These are phyloP conservation scores for Aquilaria agallochum DNA, from an alignment of 441 rosid species.

Conservation along the genomic window DNA sequence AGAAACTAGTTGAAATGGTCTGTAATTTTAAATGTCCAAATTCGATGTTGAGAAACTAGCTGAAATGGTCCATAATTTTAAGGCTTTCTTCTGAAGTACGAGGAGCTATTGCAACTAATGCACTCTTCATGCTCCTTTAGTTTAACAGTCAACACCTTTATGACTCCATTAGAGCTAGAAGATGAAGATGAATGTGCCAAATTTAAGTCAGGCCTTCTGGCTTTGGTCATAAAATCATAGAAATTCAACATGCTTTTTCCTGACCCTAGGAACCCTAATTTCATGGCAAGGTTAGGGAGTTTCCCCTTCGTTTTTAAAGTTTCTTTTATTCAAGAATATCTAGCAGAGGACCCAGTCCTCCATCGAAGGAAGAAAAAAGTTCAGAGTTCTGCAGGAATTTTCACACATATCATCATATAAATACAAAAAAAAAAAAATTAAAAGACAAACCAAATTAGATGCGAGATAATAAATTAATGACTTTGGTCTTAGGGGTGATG, in stretches of 20 bases:
- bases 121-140: constrained; percentile 65
- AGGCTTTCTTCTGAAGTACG: constrained; percentile 54
- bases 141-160: constrained; percentile 49
- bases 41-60: constrained; percentile 7
- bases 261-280: constrained; percentile 28
- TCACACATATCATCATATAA: constrained; percentile 1
- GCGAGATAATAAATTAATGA: constrained; percentile 17
- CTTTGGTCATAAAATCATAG: constrained; percentile 72
- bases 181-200: constrained; percentile 58
- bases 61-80: constrained; percentile 18
- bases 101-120: constrained; percentile 68
- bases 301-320: constrained; percentile 42
- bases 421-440: neutral
- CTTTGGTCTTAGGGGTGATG: constrained; percentile 16
- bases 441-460: neutral
- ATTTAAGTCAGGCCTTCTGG: constrained; percentile 53
- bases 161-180: constrained; percentile 77
- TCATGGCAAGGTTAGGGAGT: constrained; percentile 20
- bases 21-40: no score
- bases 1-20: no score
- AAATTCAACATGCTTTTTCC: constrained; percentile 50
- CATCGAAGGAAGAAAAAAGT: constrained; percentile 29
- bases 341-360: constrained; percentile 94
- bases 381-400: constrained; percentile 32
- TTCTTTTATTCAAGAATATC: constrained; percentile 87